phyloP scores from a whole-genome alignment of 2,329 filamentous ascomycete species.

The Fusarium sulawesiense region DNA sequence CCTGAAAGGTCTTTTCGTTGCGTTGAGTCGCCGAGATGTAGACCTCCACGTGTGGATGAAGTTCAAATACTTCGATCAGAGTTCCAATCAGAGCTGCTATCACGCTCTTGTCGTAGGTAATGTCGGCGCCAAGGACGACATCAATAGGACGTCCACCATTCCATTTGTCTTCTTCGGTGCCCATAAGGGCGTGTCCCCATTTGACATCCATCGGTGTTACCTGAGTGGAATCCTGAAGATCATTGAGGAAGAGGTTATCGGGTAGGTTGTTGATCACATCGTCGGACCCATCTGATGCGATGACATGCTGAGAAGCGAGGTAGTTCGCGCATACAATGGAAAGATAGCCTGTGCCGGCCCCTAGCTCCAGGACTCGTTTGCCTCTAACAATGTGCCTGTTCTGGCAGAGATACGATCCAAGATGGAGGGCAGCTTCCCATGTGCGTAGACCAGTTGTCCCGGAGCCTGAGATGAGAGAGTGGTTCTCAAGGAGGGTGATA shows the following conservation, averaged over 20 bases:
- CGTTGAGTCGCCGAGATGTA: conserved; percentile 78
- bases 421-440: conserved; percentile 82
- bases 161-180: conserved; percentile 67
- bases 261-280: conserved; percentile 75
- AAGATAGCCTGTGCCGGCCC: conserved; percentile 80
- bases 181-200: conserved; percentile 72
- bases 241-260: conserved; percentile 76
- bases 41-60: conserved; percentile 67
- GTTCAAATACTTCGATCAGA: conserved; percentile 68
- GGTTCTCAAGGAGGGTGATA: conserved; percentile 76
- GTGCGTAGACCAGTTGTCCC: conserved; percentile 83
- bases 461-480: conserved; percentile 73
- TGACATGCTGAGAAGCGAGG: conserved; percentile 67
- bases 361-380: conserved; percentile 76
- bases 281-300: conserved; percentile 80
- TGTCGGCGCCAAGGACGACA: conserved; percentile 78
- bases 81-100: conserved; percentile 74
- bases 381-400: conserved; percentile 58
- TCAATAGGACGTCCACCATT: conserved; percentile 63
- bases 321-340: conserved; percentile 79
- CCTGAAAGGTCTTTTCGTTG: conserved; percentile 74
- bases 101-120: conserved; percentile 77
- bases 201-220: conserved; percentile 67
- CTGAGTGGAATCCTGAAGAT: conserved; percentile 61
- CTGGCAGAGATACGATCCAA: conserved; percentile 74